These are phyloP conservation scores for Fusarium robinianum DNA, from an alignment of 2,329 filamentous ascomycete genomes.

Conservation along the genomic window DNA sequence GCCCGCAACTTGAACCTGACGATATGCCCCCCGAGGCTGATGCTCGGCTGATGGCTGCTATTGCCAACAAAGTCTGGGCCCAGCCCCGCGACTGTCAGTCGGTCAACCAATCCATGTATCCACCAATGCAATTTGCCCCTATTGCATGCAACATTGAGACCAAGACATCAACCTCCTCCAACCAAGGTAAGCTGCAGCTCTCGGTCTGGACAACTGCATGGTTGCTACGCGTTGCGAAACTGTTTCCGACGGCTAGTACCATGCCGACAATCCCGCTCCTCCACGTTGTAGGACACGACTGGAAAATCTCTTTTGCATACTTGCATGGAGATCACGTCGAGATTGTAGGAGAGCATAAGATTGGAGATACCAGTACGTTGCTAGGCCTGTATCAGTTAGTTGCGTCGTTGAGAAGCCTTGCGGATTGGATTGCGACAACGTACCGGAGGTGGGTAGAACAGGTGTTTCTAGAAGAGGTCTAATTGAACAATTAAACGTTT, in stretches of 20 bases:
- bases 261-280: constrained; percentile 11
- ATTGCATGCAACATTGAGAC: constrained; percentile 3
- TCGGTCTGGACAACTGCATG: not conserved
- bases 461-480: not conserved
- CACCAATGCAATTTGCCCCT: constrained; percentile 2
- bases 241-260: not conserved
- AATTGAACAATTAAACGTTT: too few species aligned
- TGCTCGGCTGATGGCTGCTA: not conserved
- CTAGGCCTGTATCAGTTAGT: constrained; percentile 3
- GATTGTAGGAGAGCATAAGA: not conserved
- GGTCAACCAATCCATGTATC: not conserved
- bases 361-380: constrained; percentile 7
- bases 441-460: constrained; percentile 4
- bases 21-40: too few species aligned
- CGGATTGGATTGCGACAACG: constrained; percentile 8
- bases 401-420: constrained; percentile 7
- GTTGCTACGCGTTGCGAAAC: constrained; percentile 1
- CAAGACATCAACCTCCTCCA: not conserved
- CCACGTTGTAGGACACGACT: constrained; percentile 1
- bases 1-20: not conserved
- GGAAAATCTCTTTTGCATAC: constrained; percentile 10
- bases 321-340: not conserved
- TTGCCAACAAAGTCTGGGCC: not conserved
- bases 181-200: not conserved
- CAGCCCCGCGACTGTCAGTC: not conserved